These are phyloP conservation scores for Metschnikowia cubensis DNA, from an alignment of 805 yeast genomes.

Conservation along the genomic window DNA sequence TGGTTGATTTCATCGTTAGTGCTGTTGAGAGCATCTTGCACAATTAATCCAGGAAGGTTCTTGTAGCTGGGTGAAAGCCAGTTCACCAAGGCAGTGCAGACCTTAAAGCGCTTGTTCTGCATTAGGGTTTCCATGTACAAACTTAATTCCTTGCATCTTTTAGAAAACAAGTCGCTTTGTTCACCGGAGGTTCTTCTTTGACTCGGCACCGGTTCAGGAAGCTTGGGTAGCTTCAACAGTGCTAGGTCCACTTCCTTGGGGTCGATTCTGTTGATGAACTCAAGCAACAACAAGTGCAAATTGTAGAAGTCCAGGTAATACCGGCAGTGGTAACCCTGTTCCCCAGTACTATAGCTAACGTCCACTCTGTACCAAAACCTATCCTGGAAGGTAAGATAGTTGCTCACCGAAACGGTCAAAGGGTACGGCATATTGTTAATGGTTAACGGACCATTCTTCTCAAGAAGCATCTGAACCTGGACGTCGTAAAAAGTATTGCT, in stretches of 20 bases:
- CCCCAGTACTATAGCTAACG: slow-evolving; percentile 30
- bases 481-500: slow-evolving; percentile 23
- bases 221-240: slow-evolving; percentile 28
- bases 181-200: slow-evolving; percentile 17
- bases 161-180: slow-evolving; percentile 14
- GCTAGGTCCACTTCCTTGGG: slow-evolving; percentile 1
- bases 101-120: slow-evolving; percentile 27
- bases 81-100: slow-evolving; percentile 23
- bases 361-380: slow-evolving; percentile 52
- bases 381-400: slow-evolving; percentile 39
- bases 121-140: slow-evolving; percentile 35
- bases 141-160: slow-evolving; percentile 40
- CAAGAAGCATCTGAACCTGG: slow-evolving; percentile 23
- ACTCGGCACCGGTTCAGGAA: slow-evolving; percentile 48
- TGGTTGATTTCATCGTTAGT: slow-evolving; percentile 12
- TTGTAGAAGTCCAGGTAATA: slow-evolving; percentile 51
- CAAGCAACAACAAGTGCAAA: slow-evolving; percentile 35
- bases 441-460: slow-evolving; percentile 20
- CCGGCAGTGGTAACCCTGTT: slow-evolving; percentile 40
- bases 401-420: slow-evolving; percentile 33
- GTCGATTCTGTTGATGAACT: slow-evolving; percentile 7
- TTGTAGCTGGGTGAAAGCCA: slow-evolving; percentile 27
- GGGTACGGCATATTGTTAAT: slow-evolving; percentile 33
- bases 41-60: slow-evolving; percentile 26
- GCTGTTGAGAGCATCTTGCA: slow-evolving; percentile 11